Evolutionary conservation across 805 yeast genomes (phyloP).

Genomic region (Jamesozyma jinghongensis): DNA sequence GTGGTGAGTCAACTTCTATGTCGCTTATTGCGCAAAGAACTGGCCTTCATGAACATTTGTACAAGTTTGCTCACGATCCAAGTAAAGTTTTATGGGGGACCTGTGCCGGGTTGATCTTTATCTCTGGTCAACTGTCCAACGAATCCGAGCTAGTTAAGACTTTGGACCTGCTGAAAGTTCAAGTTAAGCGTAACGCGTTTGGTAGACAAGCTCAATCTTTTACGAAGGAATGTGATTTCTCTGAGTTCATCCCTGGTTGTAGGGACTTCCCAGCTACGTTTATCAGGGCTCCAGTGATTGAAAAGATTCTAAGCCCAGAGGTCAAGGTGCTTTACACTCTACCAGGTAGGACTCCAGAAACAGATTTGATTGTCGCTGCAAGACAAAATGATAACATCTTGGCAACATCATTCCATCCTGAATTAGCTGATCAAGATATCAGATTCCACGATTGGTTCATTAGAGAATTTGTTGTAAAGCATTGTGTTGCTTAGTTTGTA

Average conservation of each 20-base stretch:
- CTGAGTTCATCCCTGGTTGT: constrained; percentile 33
- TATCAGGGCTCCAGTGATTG: constrained; percentile 70
- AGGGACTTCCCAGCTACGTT: constrained; percentile 40
- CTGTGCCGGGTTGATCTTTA: constrained; percentile 71
- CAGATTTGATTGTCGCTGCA: constrained; percentile 54
- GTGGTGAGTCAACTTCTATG: constrained; percentile 63
- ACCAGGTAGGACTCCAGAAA: constrained; percentile 5
- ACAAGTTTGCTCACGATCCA: constrained; percentile 38
- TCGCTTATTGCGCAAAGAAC: constrained; percentile 62
- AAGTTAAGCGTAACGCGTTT: constrained; percentile 64
- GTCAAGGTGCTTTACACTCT: constrained; percentile 38
- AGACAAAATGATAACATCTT: constrained; percentile 49
- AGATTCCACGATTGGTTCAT: constrained; percentile 67
- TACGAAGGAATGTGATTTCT: constrained; percentile 32
- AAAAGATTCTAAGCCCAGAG: constrained; percentile 18
- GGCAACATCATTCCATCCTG: constrained; percentile 80
- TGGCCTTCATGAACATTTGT: constrained; percentile 46
- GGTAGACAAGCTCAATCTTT: constrained; percentile 72
- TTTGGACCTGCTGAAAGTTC: constrained; percentile 56
- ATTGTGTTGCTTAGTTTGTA: too few relatives aligned
- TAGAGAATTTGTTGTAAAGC: constrained; percentile 40
- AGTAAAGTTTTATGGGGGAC: constrained; percentile 72
- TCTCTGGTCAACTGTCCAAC: constrained; percentile 45
- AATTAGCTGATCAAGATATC: constrained; percentile 43
- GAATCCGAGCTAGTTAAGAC: constrained; percentile 47